phyloP scores from a whole-genome alignment of 1,284 basidiomycete genomes.

The Athelia sp. region DNA sequence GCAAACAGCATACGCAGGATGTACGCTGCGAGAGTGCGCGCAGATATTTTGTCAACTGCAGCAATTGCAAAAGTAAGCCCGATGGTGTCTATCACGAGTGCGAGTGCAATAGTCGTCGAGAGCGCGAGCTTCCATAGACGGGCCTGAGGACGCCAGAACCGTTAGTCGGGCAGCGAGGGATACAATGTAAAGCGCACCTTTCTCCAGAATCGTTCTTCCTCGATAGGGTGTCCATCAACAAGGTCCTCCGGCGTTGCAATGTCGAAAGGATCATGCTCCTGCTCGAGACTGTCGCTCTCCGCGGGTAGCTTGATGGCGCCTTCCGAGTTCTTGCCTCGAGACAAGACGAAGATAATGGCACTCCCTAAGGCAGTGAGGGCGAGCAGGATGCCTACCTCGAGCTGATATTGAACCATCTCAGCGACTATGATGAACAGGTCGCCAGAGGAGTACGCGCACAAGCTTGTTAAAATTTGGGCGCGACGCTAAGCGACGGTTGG shows the following conservation, averaged over 20 bases:
- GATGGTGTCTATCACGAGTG: conserved; percentile 42
- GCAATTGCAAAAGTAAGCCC: conserved; percentile 48
- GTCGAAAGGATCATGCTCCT: conserved; percentile 64
- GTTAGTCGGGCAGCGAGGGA: not conserved
- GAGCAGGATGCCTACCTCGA: conserved; percentile 49
- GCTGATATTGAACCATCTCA: conserved; percentile 63
- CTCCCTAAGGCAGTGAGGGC: no score
- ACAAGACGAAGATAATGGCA: conserved; percentile 39
- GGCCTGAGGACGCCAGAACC: not conserved
- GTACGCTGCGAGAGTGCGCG: conserved; percentile 30
- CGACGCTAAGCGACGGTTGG: no score
- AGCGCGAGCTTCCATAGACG: conserved; percentile 6
- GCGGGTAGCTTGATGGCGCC: conserved; percentile 44
- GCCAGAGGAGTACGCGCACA: no score
- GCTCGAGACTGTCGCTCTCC: conserved; percentile 27
- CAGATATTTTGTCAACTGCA: conserved; percentile 23
- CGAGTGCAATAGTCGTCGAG: conserved; percentile 31
- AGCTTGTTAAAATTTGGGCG: no score
- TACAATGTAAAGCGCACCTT: conserved; percentile 36
- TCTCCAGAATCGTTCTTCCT: conserved; percentile 69
- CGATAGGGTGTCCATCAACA: conserved; percentile 71
- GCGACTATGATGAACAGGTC: no score
- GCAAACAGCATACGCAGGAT: conserved; percentile 53
- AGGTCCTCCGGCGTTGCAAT: conserved; percentile 67
- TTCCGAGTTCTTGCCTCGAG: no score